Base-by-base conservation (phyloP, 495 filamentous ascomycete species). In the Pyrenopolyporus hunteri region DNA sequence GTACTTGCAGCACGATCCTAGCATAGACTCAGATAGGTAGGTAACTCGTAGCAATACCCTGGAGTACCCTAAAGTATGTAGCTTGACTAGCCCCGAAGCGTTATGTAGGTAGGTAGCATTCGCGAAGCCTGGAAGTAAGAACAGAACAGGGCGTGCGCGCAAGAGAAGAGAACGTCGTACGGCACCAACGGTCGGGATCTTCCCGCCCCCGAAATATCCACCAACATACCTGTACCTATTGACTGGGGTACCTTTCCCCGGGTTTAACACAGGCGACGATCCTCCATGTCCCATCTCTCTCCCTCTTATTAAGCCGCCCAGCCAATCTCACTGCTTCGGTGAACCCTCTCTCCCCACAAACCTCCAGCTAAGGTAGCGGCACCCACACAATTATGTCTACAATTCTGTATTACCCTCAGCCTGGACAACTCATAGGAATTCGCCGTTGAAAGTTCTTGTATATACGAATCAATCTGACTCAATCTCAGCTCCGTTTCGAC, bases 221-320 rank as follows among this genome's bases (percentile, higher is more conserved):
- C 43, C 47, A 53, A 22, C 48, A 45, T 45, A 20, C 17, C 5
- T 36, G 33, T 42, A 23, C 13, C 4, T 23, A 64, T 63, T 57
- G 46, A 52, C 61, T 48, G 39, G 56, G 61, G 55, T 59, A 40
- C 42, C 48, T 52, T 64, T 64, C 61, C 61, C 61, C 61, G 61
- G 61, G 61, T 64, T 59, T 64, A 64, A 64, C 54, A 28, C 40
- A 54, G 42, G 52, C 49, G 55, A 59, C 55, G 61, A 64, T 59
- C 61, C 39, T 64, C 37, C 14, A 14, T 40, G 25, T 49, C 39
- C 45, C 22, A 16, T 33, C 19, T 25, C 45, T 51, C 33, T 31
- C 54, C n/a, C 28, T 63, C 59, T 62, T 57, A 63, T 63, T 63
- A 57, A 57, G 53, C 59, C 36, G 52, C 46, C 46, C 40, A 52